Conservation (phyloP, 176 grass and related monocot species). For the Oryza punctata region DNA sequence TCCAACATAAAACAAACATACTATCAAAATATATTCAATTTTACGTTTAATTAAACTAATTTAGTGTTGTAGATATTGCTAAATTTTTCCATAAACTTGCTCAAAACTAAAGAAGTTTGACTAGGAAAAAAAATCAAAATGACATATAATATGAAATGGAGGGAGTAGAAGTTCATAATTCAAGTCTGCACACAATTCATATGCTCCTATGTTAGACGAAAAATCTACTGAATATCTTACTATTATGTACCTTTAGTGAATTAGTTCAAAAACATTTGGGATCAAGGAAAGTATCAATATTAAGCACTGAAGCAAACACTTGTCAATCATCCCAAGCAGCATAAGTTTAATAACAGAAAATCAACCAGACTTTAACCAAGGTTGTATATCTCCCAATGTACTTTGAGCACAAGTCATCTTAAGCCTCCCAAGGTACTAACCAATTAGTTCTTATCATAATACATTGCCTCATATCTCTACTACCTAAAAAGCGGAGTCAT, state of each 20-base stretch:
- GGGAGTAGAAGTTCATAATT: neutral
- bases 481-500: too few species aligned
- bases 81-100: too few species aligned
- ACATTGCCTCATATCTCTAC: neutral
- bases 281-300: neutral
- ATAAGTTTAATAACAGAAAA: slow-evolving; percentile 10
- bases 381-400: neutral
- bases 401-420: too few species aligned
- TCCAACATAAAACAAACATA: too few species aligned
- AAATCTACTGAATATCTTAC: neutral
- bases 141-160: too few species aligned
- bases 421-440: too few species aligned
- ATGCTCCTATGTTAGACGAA: neutral
- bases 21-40: too few species aligned
- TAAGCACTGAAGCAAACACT: neutral
- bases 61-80: too few species aligned
- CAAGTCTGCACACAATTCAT: neutral
- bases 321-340: neutral
- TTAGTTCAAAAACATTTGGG: neutral
- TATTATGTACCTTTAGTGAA: neutral
- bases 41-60: too few species aligned
- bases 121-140: too few species aligned
- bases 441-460: neutral
- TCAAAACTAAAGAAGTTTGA: too few species aligned
- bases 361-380: neutral